phyloP scores from a whole-genome alignment of 2,329 filamentous ascomycete genomes.

The Cadophora gregata region DNA sequence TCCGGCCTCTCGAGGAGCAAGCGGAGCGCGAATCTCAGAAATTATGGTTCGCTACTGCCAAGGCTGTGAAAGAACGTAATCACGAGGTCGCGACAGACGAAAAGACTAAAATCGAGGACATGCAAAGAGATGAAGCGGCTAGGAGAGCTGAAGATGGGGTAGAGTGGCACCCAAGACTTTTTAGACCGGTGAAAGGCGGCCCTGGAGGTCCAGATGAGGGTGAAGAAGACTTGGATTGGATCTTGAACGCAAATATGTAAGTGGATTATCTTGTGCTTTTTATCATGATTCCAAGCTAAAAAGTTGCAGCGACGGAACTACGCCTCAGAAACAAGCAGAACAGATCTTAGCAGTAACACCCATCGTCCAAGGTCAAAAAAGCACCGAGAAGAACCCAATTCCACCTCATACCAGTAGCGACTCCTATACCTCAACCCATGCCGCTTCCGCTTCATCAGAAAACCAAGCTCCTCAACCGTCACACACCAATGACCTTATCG shows the following conservation, averaged over 20 bases:
- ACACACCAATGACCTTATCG: slow-evolving; percentile 56
- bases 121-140: slow-evolving; percentile 87
- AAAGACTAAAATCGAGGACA: slow-evolving; percentile 95
- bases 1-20: slow-evolving; percentile 84
- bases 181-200: slow-evolving; percentile 75
- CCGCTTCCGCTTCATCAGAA: slow-evolving; percentile 15
- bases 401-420: slow-evolving; percentile 49
- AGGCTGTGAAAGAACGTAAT: slow-evolving; percentile 83
- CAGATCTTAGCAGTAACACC: slow-evolving; percentile 89
- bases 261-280: slow-evolving; percentile 39
- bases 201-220: slow-evolving; percentile 76
- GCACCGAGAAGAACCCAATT: slow-evolving; percentile 57
- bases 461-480: slow-evolving; percentile 18
- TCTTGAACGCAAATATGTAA: slow-evolving; percentile 86
- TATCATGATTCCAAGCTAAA: slow-evolving; percentile 23
- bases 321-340: slow-evolving; percentile 73
- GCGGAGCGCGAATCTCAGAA: slow-evolving; percentile 88
- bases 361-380: slow-evolving; percentile 77
- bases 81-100: slow-evolving; percentile 91
- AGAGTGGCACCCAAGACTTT: slow-evolving; percentile 88
- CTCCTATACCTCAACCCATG: slow-evolving; percentile 22
- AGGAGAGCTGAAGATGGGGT: slow-evolving; percentile 77
- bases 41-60: slow-evolving; percentile 82
- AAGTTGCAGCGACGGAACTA: slow-evolving; percentile 60
- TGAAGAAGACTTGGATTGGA: slow-evolving; percentile 92